Evolutionary conservation across 2,329 filamentous ascomycete genomes (phyloP).

Genomic region (Reticulascus tulasneorum): DNA sequence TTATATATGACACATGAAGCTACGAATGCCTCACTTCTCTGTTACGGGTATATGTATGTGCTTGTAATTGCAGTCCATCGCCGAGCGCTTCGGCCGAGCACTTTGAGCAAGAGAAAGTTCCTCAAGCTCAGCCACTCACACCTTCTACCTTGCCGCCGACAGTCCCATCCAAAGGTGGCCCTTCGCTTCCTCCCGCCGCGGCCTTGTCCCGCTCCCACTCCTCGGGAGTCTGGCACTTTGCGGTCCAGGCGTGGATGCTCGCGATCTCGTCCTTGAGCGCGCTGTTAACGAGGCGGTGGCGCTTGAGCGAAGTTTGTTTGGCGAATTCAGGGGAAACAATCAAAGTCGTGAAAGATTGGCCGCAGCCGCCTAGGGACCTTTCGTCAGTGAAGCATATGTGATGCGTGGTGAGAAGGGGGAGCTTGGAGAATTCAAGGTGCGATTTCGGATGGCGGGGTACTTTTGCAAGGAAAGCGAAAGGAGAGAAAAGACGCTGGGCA

Average conservation of each 20-base stretch:
- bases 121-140: conserved; percentile 13
- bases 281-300: conserved; percentile 81
- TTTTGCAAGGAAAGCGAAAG: conserved; percentile 1
- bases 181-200: conserved; percentile 21
- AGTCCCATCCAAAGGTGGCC: conserved; percentile 40
- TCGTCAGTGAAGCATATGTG: neutral
- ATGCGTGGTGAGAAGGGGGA: neutral
- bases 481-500: neutral
- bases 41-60: conserved; percentile 5
- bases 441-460: conserved; percentile 4
- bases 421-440: conserved; percentile 7
- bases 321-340: conserved; percentile 65
- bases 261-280: conserved; percentile 84
- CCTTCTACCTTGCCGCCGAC: conserved; percentile 39
- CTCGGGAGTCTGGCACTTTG: conserved; percentile 86
- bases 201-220: conserved; percentile 71
- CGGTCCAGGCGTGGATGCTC: conserved; percentile 90
- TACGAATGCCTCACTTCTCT: conserved; percentile 12
- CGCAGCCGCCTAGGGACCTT: conserved; percentile 49
- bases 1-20: conserved; percentile 15
- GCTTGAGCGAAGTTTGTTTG: conserved; percentile 72
- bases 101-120: neutral
- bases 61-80: conserved; percentile 2
- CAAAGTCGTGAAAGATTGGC: conserved; percentile 56
- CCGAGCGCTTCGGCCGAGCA: conserved; percentile 5